Evolutionary conservation across 164 flowering plant species (phyloP).

Genomic region (Vitis amurensis): DNA sequence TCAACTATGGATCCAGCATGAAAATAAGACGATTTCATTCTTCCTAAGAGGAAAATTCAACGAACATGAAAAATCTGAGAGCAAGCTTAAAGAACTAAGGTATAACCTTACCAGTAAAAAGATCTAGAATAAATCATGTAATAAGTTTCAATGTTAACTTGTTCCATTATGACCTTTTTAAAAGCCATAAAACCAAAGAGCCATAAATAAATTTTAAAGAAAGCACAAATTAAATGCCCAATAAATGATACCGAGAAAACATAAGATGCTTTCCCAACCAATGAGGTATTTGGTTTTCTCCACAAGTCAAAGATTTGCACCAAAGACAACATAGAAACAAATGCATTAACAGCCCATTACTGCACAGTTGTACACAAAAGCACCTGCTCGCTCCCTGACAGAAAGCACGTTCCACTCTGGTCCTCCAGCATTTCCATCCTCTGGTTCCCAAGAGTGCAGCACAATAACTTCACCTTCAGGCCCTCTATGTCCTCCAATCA

Average conservation of each 20-base stretch:
- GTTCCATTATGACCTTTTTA: too few relatives aligned
- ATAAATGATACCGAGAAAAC: background rate
- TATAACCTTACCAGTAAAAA: too few relatives aligned
- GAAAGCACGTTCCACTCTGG: slow-evolving; percentile 16
- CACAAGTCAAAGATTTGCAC: too few relatives aligned
- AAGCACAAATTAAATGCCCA: background rate
- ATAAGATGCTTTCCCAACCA: background rate
- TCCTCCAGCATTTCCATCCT: slow-evolving; percentile 3
- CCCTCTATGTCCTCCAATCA: slow-evolving; percentile 25
- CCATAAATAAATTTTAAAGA: background rate
- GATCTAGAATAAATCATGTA: too few relatives aligned
- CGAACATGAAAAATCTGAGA: too few relatives aligned
- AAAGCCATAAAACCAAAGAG: too few relatives aligned
- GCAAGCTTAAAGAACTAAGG: too few relatives aligned
- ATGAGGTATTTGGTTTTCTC: background rate
- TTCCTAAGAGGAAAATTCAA: too few relatives aligned
- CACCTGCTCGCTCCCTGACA: slow-evolving; percentile 22
- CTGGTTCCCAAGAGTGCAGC: slow-evolving; percentile 27
- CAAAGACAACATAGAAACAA: background rate
- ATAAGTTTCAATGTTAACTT: too few relatives aligned
- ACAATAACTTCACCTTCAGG: slow-evolving; percentile 21
- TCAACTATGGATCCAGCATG: too few relatives aligned
- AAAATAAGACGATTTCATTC: too few relatives aligned
- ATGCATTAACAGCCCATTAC: slow-evolving; percentile 31
- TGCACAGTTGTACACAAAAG: slow-evolving; percentile 36